phyloP scores from a whole-genome alignment of 164 flowering plant species.

The Pachysandra terminalis region DNA sequence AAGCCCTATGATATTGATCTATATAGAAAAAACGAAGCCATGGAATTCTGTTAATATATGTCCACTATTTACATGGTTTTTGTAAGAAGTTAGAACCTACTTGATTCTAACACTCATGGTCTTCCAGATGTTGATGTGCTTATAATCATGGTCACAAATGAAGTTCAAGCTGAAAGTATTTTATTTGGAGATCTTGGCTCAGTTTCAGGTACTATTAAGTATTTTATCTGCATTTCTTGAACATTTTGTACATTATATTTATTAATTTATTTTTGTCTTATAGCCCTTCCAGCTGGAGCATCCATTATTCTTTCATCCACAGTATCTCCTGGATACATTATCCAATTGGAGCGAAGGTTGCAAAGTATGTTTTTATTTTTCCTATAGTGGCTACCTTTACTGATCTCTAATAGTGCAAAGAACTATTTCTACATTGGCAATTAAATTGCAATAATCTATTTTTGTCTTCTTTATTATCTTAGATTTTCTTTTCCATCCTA shows the following conservation, averaged over 20 bases:
- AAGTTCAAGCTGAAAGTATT: conserved; percentile 86
- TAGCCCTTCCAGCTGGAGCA: conserved; percentile 90
- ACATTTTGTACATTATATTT: background rate
- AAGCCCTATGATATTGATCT: too few species aligned
- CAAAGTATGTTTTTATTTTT: conserved; percentile 44
- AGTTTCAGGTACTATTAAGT: conserved; percentile 54
- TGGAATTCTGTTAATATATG: too few species aligned
- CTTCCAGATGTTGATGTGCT: conserved; percentile 80
- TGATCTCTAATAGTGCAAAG: background rate
- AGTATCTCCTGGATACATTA: conserved; percentile 83
- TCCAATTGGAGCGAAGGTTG: conserved; percentile 60
- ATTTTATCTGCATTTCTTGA: conserved; percentile 1
- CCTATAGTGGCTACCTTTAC: background rate
- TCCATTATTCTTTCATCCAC: conserved; percentile 86
- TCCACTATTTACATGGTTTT: background rate
- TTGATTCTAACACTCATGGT: conserved; percentile 11
- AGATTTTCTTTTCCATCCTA: background rate
- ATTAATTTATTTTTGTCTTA: conserved; percentile 11
- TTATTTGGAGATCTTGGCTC: conserved; percentile 80
- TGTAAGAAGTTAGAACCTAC: background rate
- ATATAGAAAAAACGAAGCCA: too few species aligned
- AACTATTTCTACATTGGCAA: background rate
- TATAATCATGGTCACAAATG: conserved; percentile 93
- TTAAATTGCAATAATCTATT: background rate
- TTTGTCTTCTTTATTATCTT: background rate